Evolutionary conservation across 176 grass and related monocot genomes (phyloP), one percentile per base, ranked within the genome.

Genomic region (Alopecurus myosuroides): DNA sequence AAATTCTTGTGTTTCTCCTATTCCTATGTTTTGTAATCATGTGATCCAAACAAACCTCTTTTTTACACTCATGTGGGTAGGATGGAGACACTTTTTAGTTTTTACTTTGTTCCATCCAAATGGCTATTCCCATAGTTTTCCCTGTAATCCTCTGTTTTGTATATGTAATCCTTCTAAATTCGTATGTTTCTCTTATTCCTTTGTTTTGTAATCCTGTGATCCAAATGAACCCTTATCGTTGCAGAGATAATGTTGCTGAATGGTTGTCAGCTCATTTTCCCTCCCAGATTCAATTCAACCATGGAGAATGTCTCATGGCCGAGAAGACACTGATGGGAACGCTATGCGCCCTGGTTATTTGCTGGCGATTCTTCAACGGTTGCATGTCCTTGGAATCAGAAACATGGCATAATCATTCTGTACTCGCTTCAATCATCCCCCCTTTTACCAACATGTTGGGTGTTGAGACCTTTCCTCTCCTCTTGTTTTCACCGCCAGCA

Each of bases 381-480:
- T 14, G 34, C 49, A 28, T 41, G 34, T 18, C 80, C 48, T 22
- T 13, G 66, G 49, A 82, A 82, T 70, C 33, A 19, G 23, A 71
- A 57, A 42, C 49, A 68, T 0, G 17, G 49, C 48, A 45, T 11
- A 51, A 81, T 81, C 78, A 68, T 68, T 68, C 3, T 48, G 29
- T 67, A 51, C 61, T 23, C 61, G 10, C 61, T 46, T 66, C 77
- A 66, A 80, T 80, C 58, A 80, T 18, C 39, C 53, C 77, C 76
- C 35, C 77, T 49, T 70, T 70, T 80, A 45, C 79, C 46, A 81
- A 45, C 64, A 44, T 73, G 22, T 45, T 7, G 17, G 11, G 10
- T 41, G 67, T 57, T 22, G 31, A 20, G 35, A 58, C 81, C 10
- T 19, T 82, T 57, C 26, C 31, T 11, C 66, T n/a, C 11, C 60